These are phyloP conservation scores for Cicer cuneatum DNA, from an alignment of 306 rosid genomes.

Conservation along the genomic window DNA sequence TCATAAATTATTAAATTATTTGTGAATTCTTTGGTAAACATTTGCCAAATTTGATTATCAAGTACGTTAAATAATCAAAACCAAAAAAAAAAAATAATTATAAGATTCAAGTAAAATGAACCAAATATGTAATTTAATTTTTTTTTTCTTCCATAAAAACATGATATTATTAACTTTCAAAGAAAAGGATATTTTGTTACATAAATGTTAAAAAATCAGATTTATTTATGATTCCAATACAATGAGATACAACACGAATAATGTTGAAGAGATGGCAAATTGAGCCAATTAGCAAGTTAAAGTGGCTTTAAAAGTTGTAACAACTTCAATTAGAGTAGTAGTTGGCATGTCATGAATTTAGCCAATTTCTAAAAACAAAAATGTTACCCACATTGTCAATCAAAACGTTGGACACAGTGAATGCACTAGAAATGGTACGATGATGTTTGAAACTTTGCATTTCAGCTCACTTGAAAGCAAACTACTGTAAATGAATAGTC, in stretches of 20 bases:
- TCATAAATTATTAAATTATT: too few relatives aligned
- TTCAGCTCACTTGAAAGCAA: slow-evolving; percentile 23
- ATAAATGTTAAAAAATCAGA: too few relatives aligned
- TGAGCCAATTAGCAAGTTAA: slow-evolving; percentile 19
- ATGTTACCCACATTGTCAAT: slow-evolving; percentile 25
- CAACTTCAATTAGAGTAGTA: slow-evolving; percentile 25
- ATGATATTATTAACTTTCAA: not conserved
- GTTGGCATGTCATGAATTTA: slow-evolving; percentile 40
- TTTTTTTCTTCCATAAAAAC: not conserved
- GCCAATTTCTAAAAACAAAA: slow-evolving; percentile 22
- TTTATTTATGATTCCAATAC: too few relatives aligned
- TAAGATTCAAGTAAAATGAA: too few relatives aligned
- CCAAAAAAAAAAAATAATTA: too few relatives aligned
- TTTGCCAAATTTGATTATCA: too few relatives aligned
- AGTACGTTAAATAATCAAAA: too few relatives aligned
- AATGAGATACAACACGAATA: not conserved
- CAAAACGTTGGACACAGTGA: slow-evolving; percentile 24
- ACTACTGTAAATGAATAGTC: slow-evolving; percentile 16
- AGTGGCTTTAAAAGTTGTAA: slow-evolving; percentile 33
- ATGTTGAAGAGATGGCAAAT: slow-evolving; percentile 29
- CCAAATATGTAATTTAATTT: too few relatives aligned
- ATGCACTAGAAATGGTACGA: slow-evolving; percentile 24
- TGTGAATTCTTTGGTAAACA: too few relatives aligned
- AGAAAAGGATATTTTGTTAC: not conserved
- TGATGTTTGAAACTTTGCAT: slow-evolving; percentile 39